These are phyloP conservation scores for Westerdykella sp. DNA, from an alignment of 2,329 filamentous ascomycete genomes.

Conservation along the genomic window DNA sequence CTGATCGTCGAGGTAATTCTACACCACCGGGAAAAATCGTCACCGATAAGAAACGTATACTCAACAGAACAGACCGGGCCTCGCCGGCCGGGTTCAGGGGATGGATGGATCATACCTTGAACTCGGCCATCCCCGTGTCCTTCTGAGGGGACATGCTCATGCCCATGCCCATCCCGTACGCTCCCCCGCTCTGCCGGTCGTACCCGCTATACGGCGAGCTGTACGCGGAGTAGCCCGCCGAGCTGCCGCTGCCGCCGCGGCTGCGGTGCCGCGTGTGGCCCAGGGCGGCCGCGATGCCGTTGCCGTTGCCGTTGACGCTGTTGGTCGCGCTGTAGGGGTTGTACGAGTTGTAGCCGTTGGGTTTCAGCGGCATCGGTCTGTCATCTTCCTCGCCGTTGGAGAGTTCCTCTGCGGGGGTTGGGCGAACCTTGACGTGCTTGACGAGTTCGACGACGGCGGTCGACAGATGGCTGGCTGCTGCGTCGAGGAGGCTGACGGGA, in stretches of 20 bases:
- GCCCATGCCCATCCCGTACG: conserved; percentile 6
- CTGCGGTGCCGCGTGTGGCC: conserved; percentile 26
- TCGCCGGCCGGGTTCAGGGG: too few relatives aligned
- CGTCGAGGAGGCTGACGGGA: conserved; percentile 88
- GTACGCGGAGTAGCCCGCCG: conserved; percentile 30
- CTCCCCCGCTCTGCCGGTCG: conserved; percentile 26
- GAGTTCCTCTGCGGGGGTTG: conserved; percentile 68
- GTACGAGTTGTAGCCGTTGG: conserved; percentile 17
- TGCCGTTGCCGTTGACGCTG: conserved; percentile 14
- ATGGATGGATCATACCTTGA: conserved; percentile 46
- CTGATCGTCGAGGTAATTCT: conserved; percentile 78
- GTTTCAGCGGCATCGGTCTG: conserved; percentile 32
- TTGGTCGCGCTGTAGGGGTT: conserved; percentile 15
- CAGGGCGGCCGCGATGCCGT: conserved; percentile 1
- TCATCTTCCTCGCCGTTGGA: conserved; percentile 64
- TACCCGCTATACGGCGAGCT: conserved; percentile 35
- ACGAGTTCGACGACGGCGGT: conserved; percentile 81
- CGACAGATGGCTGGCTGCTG: conserved; percentile 84
- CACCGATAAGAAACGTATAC: conserved; percentile 1
- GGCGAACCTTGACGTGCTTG: conserved; percentile 73
- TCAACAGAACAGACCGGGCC: not conserved
- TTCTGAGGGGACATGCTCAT: conserved; percentile 9
- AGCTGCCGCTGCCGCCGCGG: conserved; percentile 32
- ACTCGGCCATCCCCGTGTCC: conserved; percentile 47
- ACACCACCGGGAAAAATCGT: conserved; percentile 10